Base-by-base conservation (phyloP, 1,284 basidiomycete species). In the Calocybe gambosa region DNA sequence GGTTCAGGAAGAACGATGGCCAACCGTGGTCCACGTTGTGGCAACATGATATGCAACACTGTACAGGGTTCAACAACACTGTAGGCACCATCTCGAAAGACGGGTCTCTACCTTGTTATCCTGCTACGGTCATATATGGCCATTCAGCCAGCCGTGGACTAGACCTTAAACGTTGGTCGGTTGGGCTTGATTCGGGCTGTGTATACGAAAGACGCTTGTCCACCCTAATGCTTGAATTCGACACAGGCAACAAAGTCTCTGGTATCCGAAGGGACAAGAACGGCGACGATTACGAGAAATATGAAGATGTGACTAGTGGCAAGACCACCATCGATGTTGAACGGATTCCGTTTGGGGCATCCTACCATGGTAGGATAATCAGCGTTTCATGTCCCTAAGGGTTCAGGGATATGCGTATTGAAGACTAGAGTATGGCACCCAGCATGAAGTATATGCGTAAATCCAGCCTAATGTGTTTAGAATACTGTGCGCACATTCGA, bases 151-250 rank as follows among this genome's bases (percentile, higher is more conserved):
- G 74, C 2, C 70, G 86, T 16, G 86, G 86, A 13, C 69, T 93
- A 7, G 87, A 92, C 59, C 65, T 89, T 55, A 83, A 85, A 53
- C 71, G 83, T 23, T 92, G 85, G 83, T 78, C 80, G 1, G 68
- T 90, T 50, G 91, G 90, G 1, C 62, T 93, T 31, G 91, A 94
- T 61, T 77, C 85, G 0, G 90, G 88, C 5, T 93, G 90, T 58
- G 83, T 72, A 23, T 80, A 83, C 54, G 69, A 73, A 8, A 68
- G 72, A 21, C 64, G 62, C 19, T 56, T 87, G 41, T 74, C 78
- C 9, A 75, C 81, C 2, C 66, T 86, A 31, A 65, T 87, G n/a
- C 67, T 87, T 25, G 66, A 68, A 42, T 28, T 45, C 16, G 39
- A 36, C 31, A 35, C 15, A 39, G 37, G 39, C 28, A 41, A 37